Base-by-base conservation (phyloP, 306 rosid species). In the Castanea sativa region DNA sequence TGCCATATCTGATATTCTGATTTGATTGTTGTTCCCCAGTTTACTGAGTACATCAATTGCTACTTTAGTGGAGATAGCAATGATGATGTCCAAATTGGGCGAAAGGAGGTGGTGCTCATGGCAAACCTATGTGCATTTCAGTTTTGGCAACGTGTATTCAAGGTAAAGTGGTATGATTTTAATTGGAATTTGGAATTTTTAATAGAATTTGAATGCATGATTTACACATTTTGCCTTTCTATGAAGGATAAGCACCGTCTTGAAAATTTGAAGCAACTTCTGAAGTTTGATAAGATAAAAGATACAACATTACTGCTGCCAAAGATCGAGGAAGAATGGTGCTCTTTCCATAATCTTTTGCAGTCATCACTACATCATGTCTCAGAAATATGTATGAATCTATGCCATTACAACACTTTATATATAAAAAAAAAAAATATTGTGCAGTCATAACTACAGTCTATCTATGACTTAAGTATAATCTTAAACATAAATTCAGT, bases 61-160 rank as follows among this genome's bases (percentile, higher is more conserved):
- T 91, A 86, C 80, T 94, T 76, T 41, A 38, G 76, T 57, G 86
- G 79, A 83, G 89, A 85, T 73, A 72, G 78, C 73, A 74, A 80
- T 61, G 78, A 73, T n/a, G 75, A 81, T 59, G 73, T 85, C 77
- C 83, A 83, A 69, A 65, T 35, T 35, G 86, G 90, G 70, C 86
- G 80, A 64, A 92, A 84, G 89, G 98, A 94, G 89, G 77, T 65
- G 35, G 56, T 49, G 79, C 68, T 79, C 41, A 85, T 94, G 91
- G 96, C 85, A 69, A 90, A 92, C 79, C 76, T 89, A 69, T 86
- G 91, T 78, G 97, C 98, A 9, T 92, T 83, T 85, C 92, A 90
- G 85, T 94, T 94, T 87, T 94, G 98, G 98, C 96, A 88, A 84
- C 94, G 90, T 32, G 87, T 85, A 84, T 90, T 90, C 85, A 92